A percentile compares a stretch with the other conserved stretches of the same genome.
phyloP scores from a whole-genome alignment of 2,329 filamentous ascomycete species.

The Trichoderma cornu-damae region DNA sequence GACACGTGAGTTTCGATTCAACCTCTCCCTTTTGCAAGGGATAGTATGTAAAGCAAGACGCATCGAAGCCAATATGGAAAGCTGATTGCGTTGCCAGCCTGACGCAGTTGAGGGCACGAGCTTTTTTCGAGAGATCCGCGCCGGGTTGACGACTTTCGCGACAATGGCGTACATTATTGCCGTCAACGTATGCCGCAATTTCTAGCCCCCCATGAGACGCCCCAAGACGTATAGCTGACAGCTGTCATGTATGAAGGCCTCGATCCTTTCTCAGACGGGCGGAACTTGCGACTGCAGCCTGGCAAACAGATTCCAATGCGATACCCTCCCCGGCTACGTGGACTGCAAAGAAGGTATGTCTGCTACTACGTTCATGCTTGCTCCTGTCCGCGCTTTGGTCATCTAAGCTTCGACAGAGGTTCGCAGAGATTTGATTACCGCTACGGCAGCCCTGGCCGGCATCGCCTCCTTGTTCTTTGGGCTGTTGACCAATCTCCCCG shows the following conservation, averaged over 20 bases:
- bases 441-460: constrained; percentile 74
- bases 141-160: constrained; percentile 73
- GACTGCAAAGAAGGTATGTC: constrained; percentile 44
- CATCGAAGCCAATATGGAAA: no score
- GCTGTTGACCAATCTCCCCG: constrained; percentile 72
- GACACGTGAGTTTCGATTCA: constrained; percentile 52
- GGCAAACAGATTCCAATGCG: constrained; percentile 43
- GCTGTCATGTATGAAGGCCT: constrained; percentile 44
- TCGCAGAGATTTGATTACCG: constrained; percentile 73
- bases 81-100: constrained; percentile 42
- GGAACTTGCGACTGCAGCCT: constrained; percentile 67
- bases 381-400: background rate
- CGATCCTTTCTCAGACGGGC: constrained; percentile 68
- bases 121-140: constrained; percentile 73
- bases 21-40: background rate
- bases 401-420: constrained; percentile 41
- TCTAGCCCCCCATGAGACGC: no score
- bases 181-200: constrained; percentile 48
- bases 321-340: constrained; percentile 40
- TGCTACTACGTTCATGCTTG: no score
- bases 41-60: background rate
- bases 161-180: constrained; percentile 85
- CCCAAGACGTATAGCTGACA: background rate
- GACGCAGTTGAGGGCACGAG: constrained; percentile 62
- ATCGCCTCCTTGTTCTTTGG: constrained; percentile 73